Conservation (phyloP, 306 rosid species). For the Cicer chorassanicum region DNA sequence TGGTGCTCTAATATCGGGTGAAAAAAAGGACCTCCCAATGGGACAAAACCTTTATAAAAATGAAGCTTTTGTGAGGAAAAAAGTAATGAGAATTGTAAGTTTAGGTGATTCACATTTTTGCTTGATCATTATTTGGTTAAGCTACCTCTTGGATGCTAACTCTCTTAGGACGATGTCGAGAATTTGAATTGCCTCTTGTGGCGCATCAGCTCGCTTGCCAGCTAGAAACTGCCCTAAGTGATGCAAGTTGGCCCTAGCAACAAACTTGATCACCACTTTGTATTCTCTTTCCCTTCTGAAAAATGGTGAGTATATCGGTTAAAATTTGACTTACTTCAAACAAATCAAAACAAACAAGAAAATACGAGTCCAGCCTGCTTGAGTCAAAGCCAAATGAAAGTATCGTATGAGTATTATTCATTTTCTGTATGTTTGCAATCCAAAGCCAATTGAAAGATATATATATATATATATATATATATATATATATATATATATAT, state of each 20-base stretch:
- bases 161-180: conserved; percentile 92
- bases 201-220: conserved; percentile 90
- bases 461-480: too few relatives aligned
- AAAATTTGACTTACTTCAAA: conserved; percentile 28
- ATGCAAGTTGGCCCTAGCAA: conserved; percentile 85
- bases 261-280: conserved; percentile 84
- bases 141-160: conserved; percentile 78
- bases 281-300: conserved; percentile 83
- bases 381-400: conserved; percentile 30
- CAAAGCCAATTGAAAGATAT: too few relatives aligned
- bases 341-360: neutral
- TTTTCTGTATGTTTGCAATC: neutral
- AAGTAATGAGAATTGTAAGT: conserved; percentile 15
- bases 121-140: conserved; percentile 14
- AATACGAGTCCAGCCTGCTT: conserved; percentile 1
- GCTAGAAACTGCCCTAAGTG: conserved; percentile 94
- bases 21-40: conserved; percentile 92
- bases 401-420: neutral
- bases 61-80: conserved; percentile 40
- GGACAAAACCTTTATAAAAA: conserved; percentile 76
- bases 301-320: conserved; percentile 19
- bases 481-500: too few relatives aligned
- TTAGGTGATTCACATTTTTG: neutral
- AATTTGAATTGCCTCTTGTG: conserved; percentile 90
- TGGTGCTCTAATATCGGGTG: conserved; percentile 80